Base-by-base conservation (phyloP, 352 stramenopile species). In the Hyaloperonospora arabidopsidis region DNA sequence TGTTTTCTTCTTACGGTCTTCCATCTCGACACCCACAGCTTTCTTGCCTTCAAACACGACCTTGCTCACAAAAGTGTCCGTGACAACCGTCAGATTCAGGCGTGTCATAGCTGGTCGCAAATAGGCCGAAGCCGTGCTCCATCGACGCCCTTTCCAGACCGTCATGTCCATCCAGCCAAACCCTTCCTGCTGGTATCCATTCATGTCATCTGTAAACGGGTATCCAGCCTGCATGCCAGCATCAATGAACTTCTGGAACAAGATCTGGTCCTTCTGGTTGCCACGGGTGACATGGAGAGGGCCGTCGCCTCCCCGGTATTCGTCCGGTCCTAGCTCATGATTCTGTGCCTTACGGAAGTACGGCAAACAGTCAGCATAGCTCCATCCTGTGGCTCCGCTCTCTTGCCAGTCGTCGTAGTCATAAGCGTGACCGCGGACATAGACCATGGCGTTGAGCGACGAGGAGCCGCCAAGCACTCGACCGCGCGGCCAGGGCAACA, bases 131-230 rank as follows among this genome's bases (percentile, higher is more conserved):
- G 86, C 68, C 1, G 86, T 76, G 49, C 77, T 93, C 81, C 84
- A 95, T 22, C 86, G 84, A 51, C 70, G 61, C 21, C 86, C 86
- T 50, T 92, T 87, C 59, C 78, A 68, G 32, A 95, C 69, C 14
- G 84, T 95, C 78, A 83, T 87, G 61, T 95, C 86, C 79, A 95
- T 94, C 68, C 78, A 93, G n/a, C 86, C 86, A 45, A 95, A 95
- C 17, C 84, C 84, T 60, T 94, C 84, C 61, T 95, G 84, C 60
- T 89, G 79, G 61, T 81, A 95, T 19, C 84, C 85, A 57, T 95
- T 95, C 79, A 92, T 95, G 59, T 94, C 86, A 7, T 93, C 77
- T 8, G 84, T 94, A 61, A 90, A 91, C 1, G 78, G 78, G 54
- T 95, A 95, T 0, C 84, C 85, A 17, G 84, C 84, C 49, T 95